Conservation (phyloP, 163 green algal species). For the Chlorella variabilis region DNA sequence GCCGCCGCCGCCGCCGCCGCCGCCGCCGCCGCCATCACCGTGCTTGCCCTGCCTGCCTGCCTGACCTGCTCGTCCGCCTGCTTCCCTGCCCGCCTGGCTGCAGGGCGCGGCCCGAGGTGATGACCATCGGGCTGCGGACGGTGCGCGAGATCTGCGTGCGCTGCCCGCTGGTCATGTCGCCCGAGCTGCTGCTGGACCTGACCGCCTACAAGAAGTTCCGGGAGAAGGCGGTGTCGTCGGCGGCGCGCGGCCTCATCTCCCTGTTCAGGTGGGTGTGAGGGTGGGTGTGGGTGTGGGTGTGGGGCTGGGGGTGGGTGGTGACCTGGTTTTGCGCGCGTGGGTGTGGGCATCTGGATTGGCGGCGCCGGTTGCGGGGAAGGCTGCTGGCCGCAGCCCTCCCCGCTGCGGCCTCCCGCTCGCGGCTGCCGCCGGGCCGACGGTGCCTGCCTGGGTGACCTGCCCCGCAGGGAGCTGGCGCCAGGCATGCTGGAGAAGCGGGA, state of each 20-base stretch:
- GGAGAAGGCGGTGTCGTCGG: conserved; percentile 87
- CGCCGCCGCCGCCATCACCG: no score
- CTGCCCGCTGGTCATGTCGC: conserved; percentile 90
- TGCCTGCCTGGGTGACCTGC: no score
- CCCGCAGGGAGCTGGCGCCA: conserved; percentile 73
- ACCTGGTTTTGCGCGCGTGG: no score
- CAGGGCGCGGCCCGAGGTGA: conserved; percentile 67
- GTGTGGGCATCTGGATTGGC: no score
- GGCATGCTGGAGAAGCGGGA: conserved; percentile 83
- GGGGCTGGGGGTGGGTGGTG: no score
- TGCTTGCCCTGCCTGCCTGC: no score
- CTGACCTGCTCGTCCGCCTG: not conserved
- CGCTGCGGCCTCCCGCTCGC: no score
- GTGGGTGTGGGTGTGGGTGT: not conserved
- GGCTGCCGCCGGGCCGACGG: no score
- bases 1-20: no score
- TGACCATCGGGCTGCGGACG: conserved; percentile 88
- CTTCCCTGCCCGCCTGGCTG: not conserved
- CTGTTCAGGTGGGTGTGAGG: conserved; percentile 72
- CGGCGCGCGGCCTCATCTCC: conserved; percentile 83
- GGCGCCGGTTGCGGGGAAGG: no score
- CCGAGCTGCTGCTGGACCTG: conserved; percentile 92
- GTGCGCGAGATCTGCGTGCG: conserved; percentile 92
- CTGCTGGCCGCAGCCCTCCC: no score
- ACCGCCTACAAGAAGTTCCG: conserved; percentile 90